A percentile compares a stretch with the other conserved stretches of the same genome.
phyloP scores from a whole-genome alignment of 2,329 filamentous ascomycete genomes.

The Neopestalotiopsis rosae region DNA sequence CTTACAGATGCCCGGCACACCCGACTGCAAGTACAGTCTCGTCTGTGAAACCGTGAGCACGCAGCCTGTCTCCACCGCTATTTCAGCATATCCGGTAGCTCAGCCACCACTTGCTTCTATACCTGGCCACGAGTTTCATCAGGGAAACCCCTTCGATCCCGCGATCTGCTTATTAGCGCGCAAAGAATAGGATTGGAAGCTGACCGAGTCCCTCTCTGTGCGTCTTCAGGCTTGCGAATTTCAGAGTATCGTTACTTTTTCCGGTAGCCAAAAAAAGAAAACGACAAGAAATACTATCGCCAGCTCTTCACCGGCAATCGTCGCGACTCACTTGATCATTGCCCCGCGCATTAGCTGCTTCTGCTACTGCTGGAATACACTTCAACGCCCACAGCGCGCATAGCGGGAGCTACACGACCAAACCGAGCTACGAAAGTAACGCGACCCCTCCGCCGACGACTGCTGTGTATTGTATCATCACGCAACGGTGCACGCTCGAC shows the following conservation, averaged over 20 bases:
- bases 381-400: background rate
- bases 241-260: background rate
- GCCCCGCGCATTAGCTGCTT: background rate
- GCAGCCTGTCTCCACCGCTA: conserved; percentile 7
- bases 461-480: background rate
- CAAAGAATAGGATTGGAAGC: conserved; percentile 7
- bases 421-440: conserved; percentile 1
- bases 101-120: conserved; percentile 11
- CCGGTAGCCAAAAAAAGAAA: background rate
- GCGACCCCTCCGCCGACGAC: background rate
- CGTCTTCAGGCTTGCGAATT: background rate
- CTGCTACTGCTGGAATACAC: background rate
- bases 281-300: background rate
- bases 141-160: background rate
- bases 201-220: conserved; percentile 5
- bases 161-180: background rate
- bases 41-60: conserved; percentile 11
- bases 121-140: conserved; percentile 8
- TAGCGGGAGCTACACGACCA: background rate
- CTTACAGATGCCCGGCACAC: background rate
- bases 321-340: background rate
- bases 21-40: conserved; percentile 1
- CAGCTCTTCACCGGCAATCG: background rate
- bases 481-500: background rate
- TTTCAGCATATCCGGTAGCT: background rate